These are phyloP conservation scores for Corniculantispora saksenae DNA, from an alignment of 2,329 filamentous ascomycete genomes.

Conservation along the genomic window DNA sequence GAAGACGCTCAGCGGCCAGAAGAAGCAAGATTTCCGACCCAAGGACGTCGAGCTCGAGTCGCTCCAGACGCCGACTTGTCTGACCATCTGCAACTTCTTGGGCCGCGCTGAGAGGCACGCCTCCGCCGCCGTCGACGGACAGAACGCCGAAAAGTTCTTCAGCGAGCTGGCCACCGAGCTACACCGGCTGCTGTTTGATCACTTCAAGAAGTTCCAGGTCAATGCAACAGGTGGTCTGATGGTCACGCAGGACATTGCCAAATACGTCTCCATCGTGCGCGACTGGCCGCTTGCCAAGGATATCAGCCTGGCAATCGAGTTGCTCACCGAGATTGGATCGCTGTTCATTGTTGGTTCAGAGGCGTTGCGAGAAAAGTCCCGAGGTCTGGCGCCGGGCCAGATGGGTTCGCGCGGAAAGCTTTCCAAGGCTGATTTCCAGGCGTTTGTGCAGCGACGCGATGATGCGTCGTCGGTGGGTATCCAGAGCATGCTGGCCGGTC, in stretches of 20 bases:
- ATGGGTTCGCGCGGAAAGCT: slow-evolving; percentile 53
- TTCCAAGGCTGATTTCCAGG: slow-evolving; percentile 72
- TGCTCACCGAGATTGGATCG: slow-evolving; percentile 90
- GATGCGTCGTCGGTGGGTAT: slow-evolving; percentile 80
- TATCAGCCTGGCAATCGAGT: slow-evolving; percentile 71
- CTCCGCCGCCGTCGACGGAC: slow-evolving; percentile 72
- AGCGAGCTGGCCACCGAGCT: slow-evolving; percentile 82
- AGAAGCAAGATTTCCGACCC: slow-evolving; percentile 89
- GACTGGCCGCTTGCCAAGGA: slow-evolving; percentile 76
- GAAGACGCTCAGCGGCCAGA: slow-evolving; percentile 73
- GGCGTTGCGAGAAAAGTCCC: slow-evolving; percentile 69
- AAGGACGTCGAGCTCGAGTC: slow-evolving; percentile 77
- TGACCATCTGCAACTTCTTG: slow-evolving; percentile 79
- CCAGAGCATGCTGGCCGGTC: slow-evolving; percentile 73
- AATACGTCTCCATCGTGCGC: slow-evolving; percentile 83
- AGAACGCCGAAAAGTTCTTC: slow-evolving; percentile 79
- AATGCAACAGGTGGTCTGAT: slow-evolving; percentile 92
- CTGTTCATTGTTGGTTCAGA: slow-evolving; percentile 91
- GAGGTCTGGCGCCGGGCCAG: slow-evolving; percentile 53
- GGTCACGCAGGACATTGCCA: slow-evolving; percentile 93
- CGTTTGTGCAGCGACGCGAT: slow-evolving; percentile 82
- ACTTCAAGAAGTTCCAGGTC: slow-evolving; percentile 92
- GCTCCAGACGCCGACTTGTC: slow-evolving; percentile 84
- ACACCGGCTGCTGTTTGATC: slow-evolving; percentile 78
- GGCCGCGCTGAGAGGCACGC: slow-evolving; percentile 64